Evolutionary conservation across 768 basidiomycete genomes (phyloP), one percentile per base, ranked within the genome.

Genomic region (Auriscalpium orientale): DNA sequence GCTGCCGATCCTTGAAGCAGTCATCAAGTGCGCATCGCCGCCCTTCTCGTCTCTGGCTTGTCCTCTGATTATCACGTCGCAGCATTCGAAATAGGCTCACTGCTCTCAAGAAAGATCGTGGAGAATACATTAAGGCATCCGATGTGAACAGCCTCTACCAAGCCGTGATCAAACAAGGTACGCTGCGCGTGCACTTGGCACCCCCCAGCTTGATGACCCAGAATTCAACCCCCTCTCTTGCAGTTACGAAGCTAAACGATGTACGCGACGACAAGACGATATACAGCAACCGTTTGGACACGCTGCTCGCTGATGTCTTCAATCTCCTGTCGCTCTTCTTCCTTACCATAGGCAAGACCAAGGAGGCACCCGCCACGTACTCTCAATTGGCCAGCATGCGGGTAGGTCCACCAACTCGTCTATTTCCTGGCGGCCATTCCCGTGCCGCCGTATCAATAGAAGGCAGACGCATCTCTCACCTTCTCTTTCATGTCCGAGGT

Each of bases 51-150:
- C 34, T 38, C 51, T 36, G 37, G 37, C 43, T 35, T 22, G 54
- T 51, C 36, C 21, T 18, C 50, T 44, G 34, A 52, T 44, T 45
- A 20, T 2, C 37, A 55, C 20, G 47, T 38, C 37, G 46, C 69
- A 95, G 91, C 72, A 94, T 98, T 70, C 85, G 95, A 56, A 95
- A 97, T 72, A 84, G 95, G 60, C 82, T 99, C 49, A 95, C 95
- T 8, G 94, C 85, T 11, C 83, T 95, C 69, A 94, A 94, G 80
- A 89, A 93, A 77, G 87, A 95, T 68, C 84, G 92, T 48, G 92
- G 83, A 40, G 88, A 91, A 62, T 98, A 88, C 75, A 91, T 97
- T 71, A 91, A 93, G 65, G 80, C 94, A 8, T 85, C 90, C 58
- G 95, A 94, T 76, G 95, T 98, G 49, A 87, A 95, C 70, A 79